Evolutionary conservation across 2,329 filamentous ascomycete species (phyloP), one percentile per base, ranked within the genome.

Genomic region (Aspergillus neoniger): DNA sequence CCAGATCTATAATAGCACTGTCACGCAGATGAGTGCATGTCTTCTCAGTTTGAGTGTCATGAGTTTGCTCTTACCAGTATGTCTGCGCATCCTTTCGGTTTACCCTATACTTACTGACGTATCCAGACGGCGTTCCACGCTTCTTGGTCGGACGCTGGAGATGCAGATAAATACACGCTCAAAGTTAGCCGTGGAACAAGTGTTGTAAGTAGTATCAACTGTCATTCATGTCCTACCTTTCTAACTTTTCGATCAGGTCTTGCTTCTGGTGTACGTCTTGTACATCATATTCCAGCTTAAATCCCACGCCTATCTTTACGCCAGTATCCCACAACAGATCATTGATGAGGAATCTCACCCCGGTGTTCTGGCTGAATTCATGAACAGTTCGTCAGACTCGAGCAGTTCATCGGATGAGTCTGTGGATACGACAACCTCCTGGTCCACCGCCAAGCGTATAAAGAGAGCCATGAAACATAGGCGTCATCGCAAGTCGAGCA

Each of bases 1-100:
- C 19, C 36, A 90, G 86, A 88, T 97, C 64, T 97, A 96, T 79
- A 97, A 96, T 79, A 95, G 88, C 77, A 96, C 91, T 21, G 91
- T 96, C 60, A 96, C 92, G 0, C 92, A 97, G 75, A 96, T 96
- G 91, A 96, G 92, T 74, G 93, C 93, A 55, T 96, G 92, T 79
- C 82, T 97, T 68, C 85, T 97, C 67, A 96, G 91, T 81, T 77
- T 96, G 76, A 93, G 91, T 72, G 93, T 96, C 62, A 93, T 91
- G 77, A 96, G 92, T 80, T 82, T 96, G 21, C 84, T 96, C 25
- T 79, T 97, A 12, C 92, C 93, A 1, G 89, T 90, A 77, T 68
- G 85, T 77, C 28, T 30, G 28, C 28, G 28, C 10, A 30, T 30
- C 28, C 28, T 9, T 30, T 12, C 28, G 1, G 9, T 12, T 12